Percentiles rank a stretch among this genome's conserved stretches.
Conservation (phyloP, 371 early-diverging fungal species). For the Rhizopus delemar region DNA sequence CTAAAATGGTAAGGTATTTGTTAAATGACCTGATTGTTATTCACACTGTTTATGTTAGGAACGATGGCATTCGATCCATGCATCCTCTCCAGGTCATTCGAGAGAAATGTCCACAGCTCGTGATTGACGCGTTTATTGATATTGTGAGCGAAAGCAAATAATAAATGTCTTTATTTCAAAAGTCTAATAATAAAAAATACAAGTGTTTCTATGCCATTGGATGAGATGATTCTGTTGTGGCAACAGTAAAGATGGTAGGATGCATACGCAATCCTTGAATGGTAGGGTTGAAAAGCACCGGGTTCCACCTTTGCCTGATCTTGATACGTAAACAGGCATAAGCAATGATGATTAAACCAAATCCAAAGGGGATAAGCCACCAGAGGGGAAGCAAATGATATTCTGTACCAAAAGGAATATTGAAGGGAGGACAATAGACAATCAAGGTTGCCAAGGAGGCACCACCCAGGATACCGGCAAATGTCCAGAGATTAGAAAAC, state of each 20-base stretch:
- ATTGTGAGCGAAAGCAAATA: neutral
- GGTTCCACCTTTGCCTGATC: constrained; percentile 55
- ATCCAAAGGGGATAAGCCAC: constrained; percentile 80
- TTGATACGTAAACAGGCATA: constrained; percentile 71
- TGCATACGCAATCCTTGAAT: constrained; percentile 76
- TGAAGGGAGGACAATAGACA: constrained; percentile 82
- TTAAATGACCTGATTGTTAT: neutral
- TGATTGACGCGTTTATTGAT: constrained; percentile 1
- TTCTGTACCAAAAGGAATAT: constrained; percentile 69
- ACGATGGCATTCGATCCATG: constrained; percentile 15
- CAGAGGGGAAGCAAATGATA: constrained; percentile 64
- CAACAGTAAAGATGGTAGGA: constrained; percentile 53
- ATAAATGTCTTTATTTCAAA: neutral
- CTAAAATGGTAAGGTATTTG: constrained; percentile 14
- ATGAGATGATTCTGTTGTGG: constrained; percentile 4
- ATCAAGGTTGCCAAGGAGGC: constrained; percentile 64
- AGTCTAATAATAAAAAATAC: neutral
- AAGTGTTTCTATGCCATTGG: neutral
- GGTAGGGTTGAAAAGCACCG: constrained; percentile 69
- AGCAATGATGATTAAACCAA: constrained; percentile 74
- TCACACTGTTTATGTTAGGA: constrained; percentile 11
- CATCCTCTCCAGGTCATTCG: constrained; percentile 14
- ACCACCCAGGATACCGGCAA: constrained; percentile 66
- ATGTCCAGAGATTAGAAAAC: constrained; percentile 77
- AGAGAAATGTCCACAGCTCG: constrained; percentile 16